Evolutionary conservation across 2,329 filamentous ascomycete genomes (phyloP).

Genomic region (Endocalyx cinctus): DNA sequence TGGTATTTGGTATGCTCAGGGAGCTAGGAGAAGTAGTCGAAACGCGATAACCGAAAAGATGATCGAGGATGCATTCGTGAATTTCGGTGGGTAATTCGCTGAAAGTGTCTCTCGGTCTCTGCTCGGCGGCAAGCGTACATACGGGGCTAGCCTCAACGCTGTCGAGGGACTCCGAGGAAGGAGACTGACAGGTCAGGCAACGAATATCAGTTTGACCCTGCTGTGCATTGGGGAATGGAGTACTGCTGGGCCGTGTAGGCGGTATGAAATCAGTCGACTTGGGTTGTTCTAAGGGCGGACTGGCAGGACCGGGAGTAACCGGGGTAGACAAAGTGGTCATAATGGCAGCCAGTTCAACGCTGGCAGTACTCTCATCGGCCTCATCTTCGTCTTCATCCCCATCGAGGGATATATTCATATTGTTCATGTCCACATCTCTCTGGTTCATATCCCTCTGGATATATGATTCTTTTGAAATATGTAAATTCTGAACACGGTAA

Average conservation of each 20-base stretch:
- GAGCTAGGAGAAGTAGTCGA: conserved; percentile 55
- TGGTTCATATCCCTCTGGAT: conserved; percentile 21
- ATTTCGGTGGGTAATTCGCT: conserved; percentile 62
- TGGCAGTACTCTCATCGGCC: conserved; percentile 35
- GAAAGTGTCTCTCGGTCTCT: conserved; percentile 33
- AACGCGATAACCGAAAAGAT: conserved; percentile 64
- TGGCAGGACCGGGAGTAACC: conserved; percentile 49
- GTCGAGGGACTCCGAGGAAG: conserved; percentile 23
- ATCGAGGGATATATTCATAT: conserved; percentile 20
- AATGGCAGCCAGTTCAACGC: conserved; percentile 39
- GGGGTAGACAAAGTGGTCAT: conserved; percentile 48
- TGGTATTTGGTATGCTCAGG: conserved; percentile 47
- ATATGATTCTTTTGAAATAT: conserved; percentile 22
- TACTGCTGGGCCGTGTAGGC: conserved; percentile 54
- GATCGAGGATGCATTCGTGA: conserved; percentile 66
- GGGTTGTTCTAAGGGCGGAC: conserved; percentile 44
- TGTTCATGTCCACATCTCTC: too few relatives aligned
- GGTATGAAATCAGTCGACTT: conserved; percentile 44
- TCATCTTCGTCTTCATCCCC: conserved; percentile 19
- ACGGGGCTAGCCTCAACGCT: conserved; percentile 22
- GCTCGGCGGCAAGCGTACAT: conserved; percentile 17
- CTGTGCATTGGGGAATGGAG: conserved; percentile 54
- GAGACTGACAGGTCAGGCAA: conserved; percentile 34
- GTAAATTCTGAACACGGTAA: conserved; percentile 15
- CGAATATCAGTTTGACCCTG: conserved; percentile 40